phyloP scores from a whole-genome alignment of 140 eudicot genomes.

The Oenanthe javanica region DNA sequence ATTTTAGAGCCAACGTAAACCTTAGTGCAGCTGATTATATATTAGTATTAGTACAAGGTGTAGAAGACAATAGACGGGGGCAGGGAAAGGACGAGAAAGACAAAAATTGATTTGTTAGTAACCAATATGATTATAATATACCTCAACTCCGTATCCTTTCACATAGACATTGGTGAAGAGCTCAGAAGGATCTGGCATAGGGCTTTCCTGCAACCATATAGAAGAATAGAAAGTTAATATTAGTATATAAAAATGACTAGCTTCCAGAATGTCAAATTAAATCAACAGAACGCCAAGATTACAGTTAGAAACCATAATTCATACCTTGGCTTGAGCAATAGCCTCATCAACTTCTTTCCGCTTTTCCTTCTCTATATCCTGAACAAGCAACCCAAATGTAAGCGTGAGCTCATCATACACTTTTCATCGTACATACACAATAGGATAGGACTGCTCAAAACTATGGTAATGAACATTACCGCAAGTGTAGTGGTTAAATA shows the following conservation, averaged over 20 bases:
- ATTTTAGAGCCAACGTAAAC: too few species aligned
- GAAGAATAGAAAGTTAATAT: not conserved
- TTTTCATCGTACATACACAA: not conserved
- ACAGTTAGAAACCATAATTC: not conserved
- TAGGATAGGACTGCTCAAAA: not conserved
- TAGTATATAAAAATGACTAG: not conserved
- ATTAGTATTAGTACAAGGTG: not conserved
- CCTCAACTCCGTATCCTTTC: slow-evolving; percentile 88
- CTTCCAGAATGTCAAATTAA: too few species aligned
- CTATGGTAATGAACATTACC: not conserved
- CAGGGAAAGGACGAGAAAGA: not conserved
- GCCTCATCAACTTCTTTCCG: slow-evolving; percentile 96
- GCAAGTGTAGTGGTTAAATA: not conserved
- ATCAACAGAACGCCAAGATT: not conserved
- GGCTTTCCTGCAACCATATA: slow-evolving; percentile 59
- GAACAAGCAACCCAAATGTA: slow-evolving; percentile 13
- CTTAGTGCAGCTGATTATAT: not conserved
- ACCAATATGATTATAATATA: slow-evolving; percentile 13
- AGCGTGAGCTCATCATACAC: not conserved
- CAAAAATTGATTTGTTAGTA: not conserved
- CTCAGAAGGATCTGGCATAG: slow-evolving; percentile 75
- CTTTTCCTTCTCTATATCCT: slow-evolving; percentile 83
- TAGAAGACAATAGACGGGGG: not conserved
- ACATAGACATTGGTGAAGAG: slow-evolving; percentile 78
- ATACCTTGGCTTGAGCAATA: slow-evolving; percentile 88